Percentiles rank a stretch among this genome's conserved stretches.
phyloP scores from a whole-genome alignment of 2,329 filamentous ascomycete genomes.

The Nannizzia gypsea region DNA sequence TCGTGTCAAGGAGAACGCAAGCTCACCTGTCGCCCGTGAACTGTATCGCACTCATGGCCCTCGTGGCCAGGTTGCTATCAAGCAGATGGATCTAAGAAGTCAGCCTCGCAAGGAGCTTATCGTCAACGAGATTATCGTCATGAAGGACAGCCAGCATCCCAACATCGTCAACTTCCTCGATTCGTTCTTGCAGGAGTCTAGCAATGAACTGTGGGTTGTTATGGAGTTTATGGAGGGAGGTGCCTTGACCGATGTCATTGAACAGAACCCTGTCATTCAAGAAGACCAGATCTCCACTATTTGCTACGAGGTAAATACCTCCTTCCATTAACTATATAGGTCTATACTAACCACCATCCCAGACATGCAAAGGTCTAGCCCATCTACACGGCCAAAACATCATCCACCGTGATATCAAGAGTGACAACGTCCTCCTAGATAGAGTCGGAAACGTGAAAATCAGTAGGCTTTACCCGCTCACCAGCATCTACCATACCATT shows the following conservation, averaged over 20 bases:
- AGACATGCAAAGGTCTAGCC: constrained; percentile 92
- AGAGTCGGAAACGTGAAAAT: constrained; percentile 95
- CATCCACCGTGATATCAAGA: constrained; percentile 98
- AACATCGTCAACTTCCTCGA: constrained; percentile 99
- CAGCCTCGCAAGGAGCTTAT: constrained; percentile 97
- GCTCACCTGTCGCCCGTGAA: constrained; percentile 67
- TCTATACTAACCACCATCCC: constrained; percentile 20
- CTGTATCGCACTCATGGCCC: constrained; percentile 67
- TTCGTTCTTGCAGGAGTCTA: constrained; percentile 89
- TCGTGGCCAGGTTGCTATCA: constrained; percentile 88
- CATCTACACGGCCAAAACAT: constrained; percentile 94
- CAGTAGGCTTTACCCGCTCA: constrained; percentile 48
- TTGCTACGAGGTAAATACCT: constrained; percentile 64
- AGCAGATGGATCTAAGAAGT: constrained; percentile 98
- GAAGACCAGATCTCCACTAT: constrained; percentile 98
- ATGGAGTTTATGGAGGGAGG: constrained; percentile 99
- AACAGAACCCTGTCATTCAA: constrained; percentile 87
- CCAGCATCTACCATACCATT: constrained; percentile 1
- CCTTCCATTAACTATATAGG: background rate
- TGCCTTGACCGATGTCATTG: constrained; percentile 93
- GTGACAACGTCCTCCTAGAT: constrained; percentile 92
- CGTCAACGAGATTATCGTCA: constrained; percentile 98
- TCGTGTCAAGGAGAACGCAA: constrained; percentile 77
- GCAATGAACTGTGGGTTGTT: constrained; percentile 94
- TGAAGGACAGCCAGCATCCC: constrained; percentile 96